phyloP scores from a whole-genome alignment of 257 asterid species.

The Hygrophila difformis region DNA sequence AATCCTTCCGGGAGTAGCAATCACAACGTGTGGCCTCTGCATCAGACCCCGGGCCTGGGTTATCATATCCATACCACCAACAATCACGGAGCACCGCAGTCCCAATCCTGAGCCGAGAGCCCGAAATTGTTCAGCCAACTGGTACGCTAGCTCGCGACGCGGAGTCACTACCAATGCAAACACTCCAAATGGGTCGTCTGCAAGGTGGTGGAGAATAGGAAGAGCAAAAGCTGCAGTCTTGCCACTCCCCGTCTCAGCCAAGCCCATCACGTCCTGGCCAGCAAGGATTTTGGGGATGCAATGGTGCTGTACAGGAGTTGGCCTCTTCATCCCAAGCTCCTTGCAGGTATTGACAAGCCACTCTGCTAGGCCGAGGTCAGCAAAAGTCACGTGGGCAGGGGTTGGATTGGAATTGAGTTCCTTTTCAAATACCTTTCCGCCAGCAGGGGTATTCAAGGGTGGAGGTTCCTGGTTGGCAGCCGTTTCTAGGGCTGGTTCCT shows the following conservation, averaged over 20 bases:
- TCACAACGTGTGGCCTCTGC: conserved; percentile 80
- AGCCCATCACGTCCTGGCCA: conserved; percentile 82
- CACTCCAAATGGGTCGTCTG: conserved; percentile 78
- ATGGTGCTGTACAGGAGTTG: conserved; percentile 86
- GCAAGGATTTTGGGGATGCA: conserved; percentile 82
- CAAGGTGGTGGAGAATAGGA: conserved; percentile 70
- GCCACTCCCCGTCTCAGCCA: conserved; percentile 93
- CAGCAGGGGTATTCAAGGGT: conserved; percentile 4
- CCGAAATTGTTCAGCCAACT: conserved; percentile 88
- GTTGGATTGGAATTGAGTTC: conserved; percentile 53
- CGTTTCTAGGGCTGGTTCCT: conserved; percentile 10
- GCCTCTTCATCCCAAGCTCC: conserved; percentile 79
- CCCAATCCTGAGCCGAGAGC: conserved; percentile 79
- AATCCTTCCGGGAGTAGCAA: conserved; percentile 94
- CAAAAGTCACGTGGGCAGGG: conserved; percentile 45
- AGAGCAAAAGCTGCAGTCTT: conserved; percentile 94
- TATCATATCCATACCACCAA: conserved; percentile 92
- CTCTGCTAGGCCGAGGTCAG: conserved; percentile 73
- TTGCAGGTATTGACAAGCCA: conserved; percentile 81
- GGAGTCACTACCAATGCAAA: conserved; percentile 88
- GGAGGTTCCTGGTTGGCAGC: conserved; percentile 9
- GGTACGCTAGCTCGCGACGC: conserved; percentile 82
- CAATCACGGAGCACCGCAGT: conserved; percentile 61
- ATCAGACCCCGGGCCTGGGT: conserved; percentile 60
- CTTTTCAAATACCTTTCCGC: conserved; percentile 28